Evolutionary conservation across 164 flowering plant species (phyloP).

Genomic region (Cinnamomum micranthum): DNA sequence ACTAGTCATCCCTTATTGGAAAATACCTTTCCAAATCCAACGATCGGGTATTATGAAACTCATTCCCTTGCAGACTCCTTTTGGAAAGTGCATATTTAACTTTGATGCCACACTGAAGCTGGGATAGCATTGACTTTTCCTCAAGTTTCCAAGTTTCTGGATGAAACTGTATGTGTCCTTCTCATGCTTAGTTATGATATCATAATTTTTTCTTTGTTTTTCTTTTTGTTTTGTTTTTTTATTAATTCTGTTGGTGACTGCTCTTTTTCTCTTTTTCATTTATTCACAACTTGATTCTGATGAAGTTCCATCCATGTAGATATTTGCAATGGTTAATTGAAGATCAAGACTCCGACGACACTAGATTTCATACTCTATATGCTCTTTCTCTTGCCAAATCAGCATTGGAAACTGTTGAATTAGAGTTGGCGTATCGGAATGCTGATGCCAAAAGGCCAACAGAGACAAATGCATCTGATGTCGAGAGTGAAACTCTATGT

Average conservation of each 20-base stretch:
- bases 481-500: slow-evolving; percentile 29
- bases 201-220: background rate
- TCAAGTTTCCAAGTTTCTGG: background rate
- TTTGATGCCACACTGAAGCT: too few relatives aligned
- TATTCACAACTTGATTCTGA: slow-evolving; percentile 3
- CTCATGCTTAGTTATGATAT: slow-evolving; percentile 1
- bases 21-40: too few relatives aligned
- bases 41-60: too few relatives aligned
- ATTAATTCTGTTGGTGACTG: background rate
- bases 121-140: too few relatives aligned
- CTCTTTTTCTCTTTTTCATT: background rate
- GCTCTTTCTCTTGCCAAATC: slow-evolving; percentile 91
- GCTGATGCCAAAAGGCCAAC: slow-evolving; percentile 19
- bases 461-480: slow-evolving; percentile 22
- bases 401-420: slow-evolving; percentile 51
- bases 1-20: too few relatives aligned
- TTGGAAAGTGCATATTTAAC: too few relatives aligned
- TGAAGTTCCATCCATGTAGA: slow-evolving; percentile 26
- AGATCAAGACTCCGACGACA: slow-evolving; percentile 75
- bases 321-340: slow-evolving; percentile 97
- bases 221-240: background rate
- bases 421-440: slow-evolving; percentile 20
- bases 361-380: slow-evolving; percentile 76
- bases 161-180: background rate
- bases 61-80: too few relatives aligned